Conservation (phyloP, 225 moss, liverwort and hornwort genomes). For the Lunularia cruciata region DNA sequence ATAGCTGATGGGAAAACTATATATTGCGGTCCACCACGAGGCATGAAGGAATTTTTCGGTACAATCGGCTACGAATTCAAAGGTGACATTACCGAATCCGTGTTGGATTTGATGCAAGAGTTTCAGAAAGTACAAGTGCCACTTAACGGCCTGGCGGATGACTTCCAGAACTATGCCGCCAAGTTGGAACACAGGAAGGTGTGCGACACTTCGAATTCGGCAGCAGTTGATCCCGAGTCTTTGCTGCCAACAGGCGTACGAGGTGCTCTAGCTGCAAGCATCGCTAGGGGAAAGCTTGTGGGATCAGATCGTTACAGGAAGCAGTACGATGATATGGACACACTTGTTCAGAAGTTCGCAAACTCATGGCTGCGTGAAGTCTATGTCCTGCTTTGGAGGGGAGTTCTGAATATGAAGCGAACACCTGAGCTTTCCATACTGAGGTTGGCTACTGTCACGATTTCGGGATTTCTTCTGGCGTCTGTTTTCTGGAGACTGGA, state of each 20-base stretch:
- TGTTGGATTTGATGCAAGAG: constrained; percentile 73
- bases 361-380: constrained; percentile 72
- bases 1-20: constrained; percentile 76
- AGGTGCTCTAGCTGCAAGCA: constrained; percentile 31
- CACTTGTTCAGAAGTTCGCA: constrained; percentile 60
- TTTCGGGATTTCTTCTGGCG: constrained; percentile 71
- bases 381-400: constrained; percentile 61
- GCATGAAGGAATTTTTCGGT: constrained; percentile 63
- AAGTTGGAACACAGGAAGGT: neutral
- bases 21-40: constrained; percentile 64
- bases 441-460: constrained; percentile 61
- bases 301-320: constrained; percentile 38
- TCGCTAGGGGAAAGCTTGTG: constrained; percentile 42
- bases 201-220: neutral
- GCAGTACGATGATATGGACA: constrained; percentile 47
- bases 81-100: constrained; percentile 68
- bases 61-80: constrained; percentile 55
- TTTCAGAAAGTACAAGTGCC: constrained; percentile 28
- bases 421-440: constrained; percentile 79
- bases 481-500: constrained; percentile 93
- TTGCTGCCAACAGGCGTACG: constrained; percentile 19
- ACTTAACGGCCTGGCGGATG: constrained; percentile 27
- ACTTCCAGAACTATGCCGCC: constrained; percentile 14
- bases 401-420: constrained; percentile 65
- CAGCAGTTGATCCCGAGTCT: constrained; percentile 27